Conservation (phyloP, 1,284 basidiomycete species). For the Lignosus rhinocerotis region DNA sequence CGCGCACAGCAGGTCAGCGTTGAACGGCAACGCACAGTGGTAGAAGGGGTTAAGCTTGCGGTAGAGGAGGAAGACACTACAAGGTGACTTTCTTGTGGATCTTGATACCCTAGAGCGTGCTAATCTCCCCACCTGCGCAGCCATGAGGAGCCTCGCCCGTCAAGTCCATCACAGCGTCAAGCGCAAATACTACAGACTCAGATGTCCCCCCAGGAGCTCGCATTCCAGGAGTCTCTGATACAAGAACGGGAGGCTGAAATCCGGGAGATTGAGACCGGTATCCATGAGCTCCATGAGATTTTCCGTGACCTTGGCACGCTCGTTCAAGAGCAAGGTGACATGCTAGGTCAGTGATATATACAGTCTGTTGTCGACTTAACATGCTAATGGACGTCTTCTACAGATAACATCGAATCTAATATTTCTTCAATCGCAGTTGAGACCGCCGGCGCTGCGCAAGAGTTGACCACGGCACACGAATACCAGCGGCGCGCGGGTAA, state of each 20-base stretch:
- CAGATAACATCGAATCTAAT: constrained; percentile 97
- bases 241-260: constrained; percentile 96
- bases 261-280: constrained; percentile 94
- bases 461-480: constrained; percentile 87
- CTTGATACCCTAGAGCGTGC: background rate
- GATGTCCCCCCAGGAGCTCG: constrained; percentile 87
- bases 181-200: constrained; percentile 72
- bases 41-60: constrained; percentile 78
- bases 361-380: background rate
- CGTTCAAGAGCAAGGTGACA: constrained; percentile 91
- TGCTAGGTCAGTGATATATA: constrained; percentile 75
- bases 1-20: constrained; percentile 88
- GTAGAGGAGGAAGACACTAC: constrained; percentile 68
- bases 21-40: constrained; percentile 82
- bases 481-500: constrained; percentile 95
- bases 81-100: constrained; percentile 30
- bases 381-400: background rate
- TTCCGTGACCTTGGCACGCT: constrained; percentile 96
- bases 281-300: constrained; percentile 96
- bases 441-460: constrained; percentile 83
- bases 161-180: constrained; percentile 54
- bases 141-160: constrained; percentile 26
- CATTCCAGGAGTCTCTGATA: constrained; percentile 95
- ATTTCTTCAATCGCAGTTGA: constrained; percentile 86
- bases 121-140: background rate